Percentiles rank a stretch among this genome's conserved stretches.
Evolutionary conservation across 352 stramenopile species (phyloP).

Genomic region (Pythium coloratum): DNA sequence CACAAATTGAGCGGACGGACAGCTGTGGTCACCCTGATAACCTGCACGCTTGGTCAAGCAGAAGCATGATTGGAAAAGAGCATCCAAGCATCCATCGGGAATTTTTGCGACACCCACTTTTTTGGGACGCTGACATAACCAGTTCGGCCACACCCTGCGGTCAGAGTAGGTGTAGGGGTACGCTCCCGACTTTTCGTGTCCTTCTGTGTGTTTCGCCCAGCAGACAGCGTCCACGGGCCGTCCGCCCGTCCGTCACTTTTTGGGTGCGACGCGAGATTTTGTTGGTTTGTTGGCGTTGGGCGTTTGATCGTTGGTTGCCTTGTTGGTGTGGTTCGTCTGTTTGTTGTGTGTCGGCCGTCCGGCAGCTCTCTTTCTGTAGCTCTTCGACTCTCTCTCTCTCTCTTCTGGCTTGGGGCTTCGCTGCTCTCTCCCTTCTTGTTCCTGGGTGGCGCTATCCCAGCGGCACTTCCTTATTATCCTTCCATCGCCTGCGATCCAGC

Average conservation of each 20-base stretch:
- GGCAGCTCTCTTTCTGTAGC: constrained; percentile 1
- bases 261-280: neutral
- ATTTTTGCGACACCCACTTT: constrained; percentile 9
- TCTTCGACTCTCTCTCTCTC: neutral
- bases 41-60: too few relatives aligned
- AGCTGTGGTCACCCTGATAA: neutral
- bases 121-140: constrained; percentile 4
- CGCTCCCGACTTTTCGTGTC: neutral
- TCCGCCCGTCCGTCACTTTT: constrained; percentile 4
- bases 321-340: constrained; percentile 5
- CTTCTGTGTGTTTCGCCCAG: neutral
- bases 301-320: constrained; percentile 5
- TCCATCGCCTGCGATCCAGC: constrained; percentile 1
- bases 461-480: constrained; percentile 8
- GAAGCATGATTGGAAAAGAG: neutral
- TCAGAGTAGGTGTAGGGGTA: neutral
- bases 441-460: neutral
- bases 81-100: constrained; percentile 4
- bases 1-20: neutral
- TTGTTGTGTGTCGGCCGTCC: constrained; percentile 2
- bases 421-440: constrained; percentile 5
- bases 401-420: neutral
- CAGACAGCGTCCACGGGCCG: neutral
- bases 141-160: neutral
- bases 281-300: neutral